These are phyloP conservation scores for Boletus rufocinnamomeus DNA, from an alignment of 768 basidiomycete species.

Conservation along the genomic window DNA sequence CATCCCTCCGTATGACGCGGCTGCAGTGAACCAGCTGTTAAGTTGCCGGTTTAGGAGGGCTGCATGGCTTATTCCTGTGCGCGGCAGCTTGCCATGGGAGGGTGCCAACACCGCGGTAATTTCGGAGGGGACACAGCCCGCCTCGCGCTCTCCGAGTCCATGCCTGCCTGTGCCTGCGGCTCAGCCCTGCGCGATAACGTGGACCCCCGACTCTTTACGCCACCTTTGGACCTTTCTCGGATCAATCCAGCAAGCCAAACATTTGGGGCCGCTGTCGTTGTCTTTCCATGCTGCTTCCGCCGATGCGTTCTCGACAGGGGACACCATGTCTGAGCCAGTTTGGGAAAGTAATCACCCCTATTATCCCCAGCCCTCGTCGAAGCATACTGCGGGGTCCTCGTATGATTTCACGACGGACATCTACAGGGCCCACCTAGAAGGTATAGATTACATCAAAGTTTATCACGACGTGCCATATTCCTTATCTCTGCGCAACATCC, in stretches of 20 bases:
- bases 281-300: slow-evolving; percentile 44
- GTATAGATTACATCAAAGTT: slow-evolving; percentile 55
- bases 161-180: slow-evolving; percentile 15
- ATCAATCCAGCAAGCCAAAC: slow-evolving; percentile 37
- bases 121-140: slow-evolving; percentile 31
- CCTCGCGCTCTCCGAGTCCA: slow-evolving; percentile 22
- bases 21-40: slow-evolving; percentile 32
- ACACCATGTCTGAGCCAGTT: slow-evolving; percentile 22
- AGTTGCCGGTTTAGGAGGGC: slow-evolving; percentile 40
- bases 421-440: slow-evolving; percentile 28
- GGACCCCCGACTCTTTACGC: slow-evolving; percentile 46
- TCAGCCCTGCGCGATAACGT: slow-evolving; percentile 39
- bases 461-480: slow-evolving; percentile 55
- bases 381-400: slow-evolving; percentile 5
- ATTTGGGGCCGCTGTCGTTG: slow-evolving; percentile 49
- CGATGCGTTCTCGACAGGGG: slow-evolving; percentile 9
- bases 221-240: slow-evolving; percentile 55
- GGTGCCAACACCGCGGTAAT: slow-evolving; percentile 45
- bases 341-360: slow-evolving; percentile 30
- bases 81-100: slow-evolving; percentile 53
- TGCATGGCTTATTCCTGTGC: slow-evolving; percentile 61
- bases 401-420: slow-evolving; percentile 18
- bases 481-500: slow-evolving; percentile 48
- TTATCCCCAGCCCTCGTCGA: slow-evolving; percentile 20
- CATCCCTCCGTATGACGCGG: slow-evolving; percentile 38